These are phyloP conservation scores for Hypholoma sublateritium DNA, from an alignment of 768 basidiomycete species.

Conservation along the genomic window DNA sequence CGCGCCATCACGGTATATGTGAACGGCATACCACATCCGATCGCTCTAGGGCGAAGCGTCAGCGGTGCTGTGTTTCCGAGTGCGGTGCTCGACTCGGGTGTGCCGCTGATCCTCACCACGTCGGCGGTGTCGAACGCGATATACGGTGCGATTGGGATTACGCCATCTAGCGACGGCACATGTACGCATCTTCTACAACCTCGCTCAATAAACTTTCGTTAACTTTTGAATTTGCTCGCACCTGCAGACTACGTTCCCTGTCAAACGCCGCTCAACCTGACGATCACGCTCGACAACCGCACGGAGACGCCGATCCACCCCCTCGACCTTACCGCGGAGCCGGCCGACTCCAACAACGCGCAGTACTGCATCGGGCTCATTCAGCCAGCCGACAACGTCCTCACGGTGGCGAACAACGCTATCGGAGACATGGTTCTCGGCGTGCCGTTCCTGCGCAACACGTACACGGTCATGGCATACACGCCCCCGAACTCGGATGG, in stretches of 20 bases:
- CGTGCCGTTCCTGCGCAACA: conserved; percentile 74
- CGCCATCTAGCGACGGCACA: conserved; percentile 56
- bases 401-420: conserved; percentile 31
- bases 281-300: conserved; percentile 59
- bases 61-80: conserved; percentile 49
- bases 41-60: conserved; percentile 40
- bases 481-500: conserved; percentile 45
- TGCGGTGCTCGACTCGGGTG: conserved; percentile 74
- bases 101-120: conserved; percentile 65
- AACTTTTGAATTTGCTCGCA: neutral
- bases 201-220: neutral
- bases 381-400: conserved; percentile 49
- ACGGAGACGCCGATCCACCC: conserved; percentile 66
- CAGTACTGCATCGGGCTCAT: conserved; percentile 65
- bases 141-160: conserved; percentile 71
- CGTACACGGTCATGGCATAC: conserved; percentile 78
- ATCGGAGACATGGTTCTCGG: conserved; percentile 77
- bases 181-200: conserved; percentile 44
- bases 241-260: conserved; percentile 73
- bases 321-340: conserved; percentile 63
- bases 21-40: conserved; percentile 35
- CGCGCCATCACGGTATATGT: conserved; percentile 62
- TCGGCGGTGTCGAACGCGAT: conserved; percentile 66
- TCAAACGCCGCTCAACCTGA: conserved; percentile 66
- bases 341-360: conserved; percentile 39